Evolutionary conservation across 108 stramenopile species (phyloP).

Genomic region (Stephanodiscus minutulus): DNA sequence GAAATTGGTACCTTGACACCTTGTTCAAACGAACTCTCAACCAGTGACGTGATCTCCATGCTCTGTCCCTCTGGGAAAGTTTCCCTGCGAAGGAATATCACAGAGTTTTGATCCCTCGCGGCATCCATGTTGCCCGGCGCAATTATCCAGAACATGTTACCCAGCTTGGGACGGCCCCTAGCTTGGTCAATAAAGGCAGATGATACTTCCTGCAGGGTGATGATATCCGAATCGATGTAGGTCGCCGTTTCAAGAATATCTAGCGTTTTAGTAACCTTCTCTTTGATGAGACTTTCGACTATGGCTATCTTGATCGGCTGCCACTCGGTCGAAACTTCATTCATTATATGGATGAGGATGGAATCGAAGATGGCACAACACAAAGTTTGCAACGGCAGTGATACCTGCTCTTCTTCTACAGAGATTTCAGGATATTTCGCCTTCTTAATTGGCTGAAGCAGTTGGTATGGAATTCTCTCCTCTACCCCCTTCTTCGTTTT

Average conservation of each 20-base stretch:
- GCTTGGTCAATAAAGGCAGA: constrained; percentile 81
- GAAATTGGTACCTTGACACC: constrained; percentile 62
- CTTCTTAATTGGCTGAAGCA: constrained; percentile 87
- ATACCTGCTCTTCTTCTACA: constrained; percentile 80
- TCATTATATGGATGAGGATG: constrained; percentile 94
- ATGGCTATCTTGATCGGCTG: constrained; percentile 84
- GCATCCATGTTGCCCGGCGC: constrained; percentile 52
- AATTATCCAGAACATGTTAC: constrained; percentile 52
- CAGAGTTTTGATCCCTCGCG: constrained; percentile 75
- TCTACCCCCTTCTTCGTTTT: constrained; percentile 59
- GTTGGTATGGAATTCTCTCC: constrained; percentile 64
- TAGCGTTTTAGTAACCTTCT: constrained; percentile 84
- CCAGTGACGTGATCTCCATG: constrained; percentile 51
- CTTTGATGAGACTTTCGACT: constrained; percentile 85
- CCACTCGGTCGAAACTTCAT: constrained; percentile 77
- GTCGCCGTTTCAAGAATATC: constrained; percentile 79
- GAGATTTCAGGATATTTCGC: constrained; percentile 91
- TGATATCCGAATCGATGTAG: constrained; percentile 85
- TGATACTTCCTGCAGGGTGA: constrained; percentile 93
- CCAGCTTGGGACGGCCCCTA: constrained; percentile 36
- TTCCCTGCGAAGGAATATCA: constrained; percentile 57
- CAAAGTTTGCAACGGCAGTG: constrained; percentile 88
- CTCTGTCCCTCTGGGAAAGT: constrained; percentile 44
- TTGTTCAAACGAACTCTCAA: constrained; percentile 47
- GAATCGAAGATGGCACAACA: constrained; percentile 93